Evolutionary conservation across 495 filamentous ascomycete genomes (phyloP).

Genomic region (Penicillium cinerascens): DNA sequence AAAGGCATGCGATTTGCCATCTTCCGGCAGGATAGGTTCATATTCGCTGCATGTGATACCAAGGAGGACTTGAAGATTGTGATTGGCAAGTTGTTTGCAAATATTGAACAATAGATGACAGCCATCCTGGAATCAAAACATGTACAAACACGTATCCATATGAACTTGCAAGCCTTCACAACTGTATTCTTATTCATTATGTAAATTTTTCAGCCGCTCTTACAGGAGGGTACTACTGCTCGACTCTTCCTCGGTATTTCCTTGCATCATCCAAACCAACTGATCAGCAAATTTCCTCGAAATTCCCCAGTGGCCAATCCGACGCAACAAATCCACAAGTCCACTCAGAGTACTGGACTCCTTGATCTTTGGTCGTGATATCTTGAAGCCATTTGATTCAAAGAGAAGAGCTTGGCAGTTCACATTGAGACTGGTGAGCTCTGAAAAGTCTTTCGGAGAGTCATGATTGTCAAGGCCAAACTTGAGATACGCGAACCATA

Average conservation of each 20-base stretch:
- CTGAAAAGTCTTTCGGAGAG: not conserved
- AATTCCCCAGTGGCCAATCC: conserved; percentile 14
- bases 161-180: no score
- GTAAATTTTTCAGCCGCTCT: no score
- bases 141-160: no score
- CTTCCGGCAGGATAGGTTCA: conserved; percentile 25
- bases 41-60: conserved; percentile 22
- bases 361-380: not conserved
- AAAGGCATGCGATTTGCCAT: conserved; percentile 14
- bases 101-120: no score
- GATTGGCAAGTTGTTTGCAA: no score
- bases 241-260: no score
- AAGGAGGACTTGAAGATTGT: conserved; percentile 8
- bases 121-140: no score
- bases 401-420: conserved; percentile 9
- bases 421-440: conserved; percentile 1
- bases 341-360: conserved; percentile 13
- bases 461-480: conserved; percentile 1
- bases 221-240: no score
- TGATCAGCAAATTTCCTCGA: conserved; percentile 13
- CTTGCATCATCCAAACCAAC: no score
- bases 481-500: conserved; percentile 13
- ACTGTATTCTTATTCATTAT: no score
- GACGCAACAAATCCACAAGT: conserved; percentile 9
- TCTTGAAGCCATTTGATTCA: conserved; percentile 12